Percentiles rank a stretch among this genome's conserved stretches.
phyloP scores from a whole-genome alignment of 768 basidiomycete genomes.

The Naematelia aurantialba region DNA sequence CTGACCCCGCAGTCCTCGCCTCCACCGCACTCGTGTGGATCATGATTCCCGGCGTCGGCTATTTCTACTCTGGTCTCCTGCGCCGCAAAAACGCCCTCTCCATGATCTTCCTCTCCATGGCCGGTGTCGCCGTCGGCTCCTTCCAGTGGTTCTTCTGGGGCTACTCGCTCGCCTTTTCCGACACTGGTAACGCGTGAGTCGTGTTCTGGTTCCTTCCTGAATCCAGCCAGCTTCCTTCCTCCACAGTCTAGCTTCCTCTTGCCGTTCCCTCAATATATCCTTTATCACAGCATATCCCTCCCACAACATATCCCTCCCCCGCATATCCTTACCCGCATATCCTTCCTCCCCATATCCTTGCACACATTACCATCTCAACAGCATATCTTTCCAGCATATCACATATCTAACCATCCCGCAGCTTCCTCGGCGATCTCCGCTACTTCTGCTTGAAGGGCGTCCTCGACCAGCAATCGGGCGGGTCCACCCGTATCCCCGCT shows the following conservation, averaged over 20 bases:
- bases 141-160: slow-evolving; percentile 74
- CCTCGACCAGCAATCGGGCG: slow-evolving; percentile 67
- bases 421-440: slow-evolving; percentile 80
- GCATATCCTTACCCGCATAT: too few relatives aligned
- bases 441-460: slow-evolving; percentile 75
- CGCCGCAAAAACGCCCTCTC: slow-evolving; percentile 54
- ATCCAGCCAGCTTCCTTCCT: neutral
- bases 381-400: neutral
- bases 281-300: too few relatives aligned
- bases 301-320: too few relatives aligned
- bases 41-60: slow-evolving; percentile 51
- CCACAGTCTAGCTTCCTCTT: too few relatives aligned
- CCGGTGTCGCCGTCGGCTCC: slow-evolving; percentile 48
- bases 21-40: slow-evolving; percentile 50
- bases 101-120: slow-evolving; percentile 51
- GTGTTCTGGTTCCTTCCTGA: neutral
- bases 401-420: slow-evolving; percentile 1
- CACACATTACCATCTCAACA: too few relatives aligned
- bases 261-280: neutral
- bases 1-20: slow-evolving; percentile 29
- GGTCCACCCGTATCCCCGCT: slow-evolving; percentile 74
- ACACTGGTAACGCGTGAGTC: slow-evolving; percentile 51
- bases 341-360: too few relatives aligned
- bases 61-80: slow-evolving; percentile 51
- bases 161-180: slow-evolving; percentile 82